Evolutionary conservation across 2,329 filamentous ascomycete genomes (phyloP), one percentile per base, ranked within the genome.

Genomic region (Ophiostoma populinum): DNA sequence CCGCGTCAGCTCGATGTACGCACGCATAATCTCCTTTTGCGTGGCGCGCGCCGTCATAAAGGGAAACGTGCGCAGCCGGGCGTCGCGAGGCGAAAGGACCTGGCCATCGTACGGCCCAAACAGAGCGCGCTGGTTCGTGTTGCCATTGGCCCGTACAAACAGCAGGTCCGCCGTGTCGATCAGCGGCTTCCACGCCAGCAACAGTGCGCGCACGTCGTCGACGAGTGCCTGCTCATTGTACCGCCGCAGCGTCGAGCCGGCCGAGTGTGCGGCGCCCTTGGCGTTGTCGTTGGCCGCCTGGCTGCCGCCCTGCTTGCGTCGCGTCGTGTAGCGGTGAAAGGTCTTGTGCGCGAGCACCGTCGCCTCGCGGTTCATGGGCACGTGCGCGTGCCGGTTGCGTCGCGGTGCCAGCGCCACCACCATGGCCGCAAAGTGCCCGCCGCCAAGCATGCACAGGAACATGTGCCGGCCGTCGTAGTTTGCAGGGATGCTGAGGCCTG

Each of bases 401-500:
- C 85, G 80, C 0, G 90, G 86, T 1, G 82, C 74, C 4, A 95
- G 65, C 0, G 85, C 85, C 9, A 98, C 80, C 9, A 95, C 65
- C 86, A 95, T 95, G 34, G 81, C 90, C 1, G 90, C 90, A 51
- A 98, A 98, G 53, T 98, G 90, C 0, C 90, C 90, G 40, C 90
- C 90, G 17, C 90, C 90, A 34, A 98, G 92, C 90, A 98, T 98
- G 56, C 86, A 95, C 32, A 98, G 68, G 51, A 98, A 95, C 33
- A 93, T 74, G 51, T 95, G 86, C 2, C 85, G 82, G 7, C 77
- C 75, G 17, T 74, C 70, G 49, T 77, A 71, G 4, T 62, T 61
- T 8, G 67, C 56, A 15, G 30, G n/a, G 15, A 28, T 4, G 9
- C 9, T 17, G 8, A 10, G 2, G n/a, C n/a, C n/a, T n/a, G n/a